phyloP scores from a whole-genome alignment of 2,329 filamentous ascomycete species.

The Pseudohalonectria lignicola region DNA sequence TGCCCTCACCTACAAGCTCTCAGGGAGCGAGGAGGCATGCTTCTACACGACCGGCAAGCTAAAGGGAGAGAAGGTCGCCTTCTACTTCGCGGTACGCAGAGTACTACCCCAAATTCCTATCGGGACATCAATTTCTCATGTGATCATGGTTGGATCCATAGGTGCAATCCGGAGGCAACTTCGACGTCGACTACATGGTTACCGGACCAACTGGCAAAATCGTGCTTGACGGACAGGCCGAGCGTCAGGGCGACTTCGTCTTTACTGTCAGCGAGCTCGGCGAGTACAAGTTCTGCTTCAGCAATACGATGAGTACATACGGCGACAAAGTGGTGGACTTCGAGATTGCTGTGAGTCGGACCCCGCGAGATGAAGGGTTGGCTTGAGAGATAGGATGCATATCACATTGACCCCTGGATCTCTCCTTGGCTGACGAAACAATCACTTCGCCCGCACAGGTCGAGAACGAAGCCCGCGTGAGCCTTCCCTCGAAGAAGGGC shows the following conservation, averaged over 20 bases:
- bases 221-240: conserved; percentile 79
- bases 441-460: conserved; percentile 47
- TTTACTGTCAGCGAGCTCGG: conserved; percentile 83
- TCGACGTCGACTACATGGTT: conserved; percentile 92
- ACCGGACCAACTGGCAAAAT: conserved; percentile 70
- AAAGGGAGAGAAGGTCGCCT: conserved; percentile 80
- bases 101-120: background rate
- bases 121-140: too few relatives aligned
- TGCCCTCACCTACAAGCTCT: conserved; percentile 85
- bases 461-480: conserved; percentile 76
- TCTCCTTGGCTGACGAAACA: conserved; percentile 3
- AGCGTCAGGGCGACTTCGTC: conserved; percentile 92
- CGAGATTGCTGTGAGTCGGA: conserved; percentile 70
- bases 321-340: conserved; percentile 97
- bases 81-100: conserved; percentile 85
- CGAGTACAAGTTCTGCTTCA: conserved; percentile 96
- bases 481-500: conserved; percentile 80
- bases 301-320: conserved; percentile 97
- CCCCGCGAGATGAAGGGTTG: too few relatives aligned
- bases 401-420: background rate
- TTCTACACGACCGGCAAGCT: conserved; percentile 78
- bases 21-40: conserved; percentile 87
- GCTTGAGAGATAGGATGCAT: too few relatives aligned
- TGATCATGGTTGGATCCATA: too few relatives aligned
- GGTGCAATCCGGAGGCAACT: conserved; percentile 97